Conservation (phyloP, 148 eudicot species). For the Polygonum aviculare region DNA sequence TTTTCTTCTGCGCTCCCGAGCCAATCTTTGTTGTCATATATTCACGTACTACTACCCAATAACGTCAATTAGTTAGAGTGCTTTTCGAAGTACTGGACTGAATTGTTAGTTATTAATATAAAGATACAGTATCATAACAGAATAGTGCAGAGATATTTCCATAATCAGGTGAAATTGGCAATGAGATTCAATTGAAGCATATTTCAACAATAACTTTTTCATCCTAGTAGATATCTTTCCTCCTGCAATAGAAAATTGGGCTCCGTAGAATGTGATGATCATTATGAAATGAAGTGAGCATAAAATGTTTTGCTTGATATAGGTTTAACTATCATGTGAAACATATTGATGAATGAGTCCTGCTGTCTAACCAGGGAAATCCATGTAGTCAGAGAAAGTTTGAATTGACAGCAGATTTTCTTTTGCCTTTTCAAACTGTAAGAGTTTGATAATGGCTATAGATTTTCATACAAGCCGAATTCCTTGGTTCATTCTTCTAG, state of each 20-base stretch:
- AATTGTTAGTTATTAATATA: not conserved
- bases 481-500: not conserved
- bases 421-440: not conserved
- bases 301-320: not conserved
- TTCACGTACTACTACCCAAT: not conserved
- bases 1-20: slow-evolving; percentile 12
- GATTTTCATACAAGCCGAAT: not conserved
- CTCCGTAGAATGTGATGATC: not conserved
- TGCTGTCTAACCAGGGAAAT: slow-evolving; percentile 5
- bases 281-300: not conserved
- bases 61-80: not conserved
- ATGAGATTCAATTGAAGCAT: not conserved
- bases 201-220: not conserved
- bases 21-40: not conserved
- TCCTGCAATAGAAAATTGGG: not conserved
- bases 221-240: not conserved
- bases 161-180: not conserved
- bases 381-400: not conserved
- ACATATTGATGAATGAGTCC: not conserved
- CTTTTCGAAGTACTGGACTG: not conserved
- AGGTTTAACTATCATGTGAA: not conserved
- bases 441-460: not conserved
- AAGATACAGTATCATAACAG: not conserved
- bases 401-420: not conserved
- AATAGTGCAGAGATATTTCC: not conserved